Conservation (phyloP, 2,329 filamentous ascomycete genomes). For the Xylariaceae sp. region DNA sequence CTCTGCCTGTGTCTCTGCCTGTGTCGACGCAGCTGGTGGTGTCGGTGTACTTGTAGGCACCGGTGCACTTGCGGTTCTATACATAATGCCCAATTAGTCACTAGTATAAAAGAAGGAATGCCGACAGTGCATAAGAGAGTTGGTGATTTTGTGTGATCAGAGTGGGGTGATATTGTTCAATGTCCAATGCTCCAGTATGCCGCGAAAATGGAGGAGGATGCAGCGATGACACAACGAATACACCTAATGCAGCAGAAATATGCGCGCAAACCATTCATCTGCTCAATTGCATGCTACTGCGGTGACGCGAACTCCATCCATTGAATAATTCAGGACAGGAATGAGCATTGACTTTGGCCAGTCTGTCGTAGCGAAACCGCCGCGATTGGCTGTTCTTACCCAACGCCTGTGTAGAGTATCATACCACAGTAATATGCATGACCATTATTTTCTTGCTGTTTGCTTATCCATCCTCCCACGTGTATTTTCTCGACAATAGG, state of each 20-base stretch:
- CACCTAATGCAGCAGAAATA: constrained; percentile 2
- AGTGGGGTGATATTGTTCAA: neutral
- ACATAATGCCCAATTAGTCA: constrained; percentile 20
- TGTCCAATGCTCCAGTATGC: neutral
- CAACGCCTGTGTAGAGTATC: constrained; percentile 1
- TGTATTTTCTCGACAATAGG: neutral
- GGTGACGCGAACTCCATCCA: no score
- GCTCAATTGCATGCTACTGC: constrained; percentile 6
- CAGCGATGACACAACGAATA: constrained; percentile 1
- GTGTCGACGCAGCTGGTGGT: constrained; percentile 14
- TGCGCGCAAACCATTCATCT: constrained; percentile 5
- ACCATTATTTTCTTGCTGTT: neutral
- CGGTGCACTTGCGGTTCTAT: constrained; percentile 30
- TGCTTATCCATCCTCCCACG: neutral
- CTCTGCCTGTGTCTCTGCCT: constrained; percentile 8
- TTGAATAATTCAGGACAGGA: no score
- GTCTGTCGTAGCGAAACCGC: constrained; percentile 10
- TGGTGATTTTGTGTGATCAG: neutral
- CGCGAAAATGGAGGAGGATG: neutral
- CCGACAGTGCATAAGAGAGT: neutral
- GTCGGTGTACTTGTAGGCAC: constrained; percentile 15
- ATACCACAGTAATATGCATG: constrained; percentile 8
- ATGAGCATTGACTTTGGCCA: no score
- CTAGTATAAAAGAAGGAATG: neutral
- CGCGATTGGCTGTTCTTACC: no score